Evolutionary conservation across 345 rosid species (phyloP).

Genomic region (Eucalyptus curtisii): DNA sequence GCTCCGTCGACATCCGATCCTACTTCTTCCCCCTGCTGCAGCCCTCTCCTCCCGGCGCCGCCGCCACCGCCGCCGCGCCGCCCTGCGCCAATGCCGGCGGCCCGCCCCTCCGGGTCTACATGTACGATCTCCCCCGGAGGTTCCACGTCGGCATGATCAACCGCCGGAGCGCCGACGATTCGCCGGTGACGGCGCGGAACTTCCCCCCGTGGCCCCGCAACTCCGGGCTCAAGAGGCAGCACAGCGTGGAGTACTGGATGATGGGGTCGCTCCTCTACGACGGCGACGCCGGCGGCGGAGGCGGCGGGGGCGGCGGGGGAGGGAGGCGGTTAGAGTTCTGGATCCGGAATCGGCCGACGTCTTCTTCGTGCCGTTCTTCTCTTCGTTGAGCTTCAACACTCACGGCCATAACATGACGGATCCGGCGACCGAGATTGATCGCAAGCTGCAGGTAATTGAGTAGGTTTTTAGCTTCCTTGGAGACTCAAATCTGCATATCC

Average conservation of each 20-base stretch:
- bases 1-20: slow-evolving; percentile 44
- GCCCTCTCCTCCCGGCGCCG: slow-evolving; percentile 17
- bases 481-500: neutral
- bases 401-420: slow-evolving; percentile 93
- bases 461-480: neutral
- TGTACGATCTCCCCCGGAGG: slow-evolving; percentile 87
- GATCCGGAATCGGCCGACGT: slow-evolving; percentile 91
- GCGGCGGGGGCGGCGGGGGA: slow-evolving; percentile 20
- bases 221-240: slow-evolving; percentile 61
- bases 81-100: slow-evolving; percentile 1
- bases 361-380: slow-evolving; percentile 85
- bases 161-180: slow-evolving; percentile 20
- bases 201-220: slow-evolving; percentile 64
- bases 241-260: slow-evolving; percentile 95
- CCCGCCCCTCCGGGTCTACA: slow-evolving; percentile 59
- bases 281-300: slow-evolving; percentile 13
- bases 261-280: slow-evolving; percentile 69
- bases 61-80: neutral
- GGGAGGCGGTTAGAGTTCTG: slow-evolving; percentile 76
- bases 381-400: slow-evolving; percentile 78
- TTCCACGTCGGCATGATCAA: slow-evolving; percentile 78
- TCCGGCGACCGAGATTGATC: slow-evolving; percentile 88
- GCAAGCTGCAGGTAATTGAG: slow-evolving; percentile 67
- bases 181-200: slow-evolving; percentile 43
- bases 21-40: slow-evolving; percentile 43